phyloP scores from a whole-genome alignment of 306 rosid species.

The Vachellia pachyceras region DNA sequence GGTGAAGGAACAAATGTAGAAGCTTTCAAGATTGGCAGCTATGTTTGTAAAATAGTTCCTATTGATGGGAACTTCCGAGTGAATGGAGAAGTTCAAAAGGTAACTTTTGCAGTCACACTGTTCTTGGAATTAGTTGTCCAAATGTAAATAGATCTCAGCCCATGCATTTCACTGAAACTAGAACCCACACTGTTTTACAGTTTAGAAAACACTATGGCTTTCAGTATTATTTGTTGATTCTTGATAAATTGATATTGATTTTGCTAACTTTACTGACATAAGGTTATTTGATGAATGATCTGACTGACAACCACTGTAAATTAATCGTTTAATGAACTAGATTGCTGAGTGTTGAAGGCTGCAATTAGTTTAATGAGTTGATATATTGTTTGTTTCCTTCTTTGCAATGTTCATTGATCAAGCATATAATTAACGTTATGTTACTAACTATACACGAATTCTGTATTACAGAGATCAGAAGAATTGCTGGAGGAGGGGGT shows the following conservation, averaged over 20 bases:
- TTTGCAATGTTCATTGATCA: constrained; percentile 8
- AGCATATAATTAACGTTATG: constrained; percentile 17
- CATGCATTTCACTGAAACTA: background rate
- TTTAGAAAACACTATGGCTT: background rate
- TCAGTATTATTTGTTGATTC: background rate
- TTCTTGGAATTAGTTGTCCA: constrained; percentile 19
- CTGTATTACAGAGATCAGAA: constrained; percentile 69
- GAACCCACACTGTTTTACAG: background rate
- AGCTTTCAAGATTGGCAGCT: constrained; percentile 81
- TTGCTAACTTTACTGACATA: background rate
- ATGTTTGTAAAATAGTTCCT: constrained; percentile 93
- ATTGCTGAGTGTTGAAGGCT: background rate
- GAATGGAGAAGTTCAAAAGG: constrained; percentile 94
- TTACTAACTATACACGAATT: constrained; percentile 25
- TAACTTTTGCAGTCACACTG: constrained; percentile 38
- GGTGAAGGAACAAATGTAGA: constrained; percentile 98
- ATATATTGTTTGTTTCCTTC: background rate
- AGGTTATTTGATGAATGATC: constrained; percentile 28
- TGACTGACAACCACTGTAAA: constrained; percentile 16
- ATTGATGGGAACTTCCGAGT: constrained; percentile 82
- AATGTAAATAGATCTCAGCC: constrained; percentile 10
- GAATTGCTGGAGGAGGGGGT: constrained; percentile 91
- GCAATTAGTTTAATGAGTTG: background rate
- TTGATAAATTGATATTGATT: background rate
- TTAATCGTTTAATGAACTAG: constrained; percentile 3